These are phyloP conservation scores for Protomyces arabidopsidicola DNA, from an alignment of 1,139 yeast species.

Conservation along the genomic window DNA sequence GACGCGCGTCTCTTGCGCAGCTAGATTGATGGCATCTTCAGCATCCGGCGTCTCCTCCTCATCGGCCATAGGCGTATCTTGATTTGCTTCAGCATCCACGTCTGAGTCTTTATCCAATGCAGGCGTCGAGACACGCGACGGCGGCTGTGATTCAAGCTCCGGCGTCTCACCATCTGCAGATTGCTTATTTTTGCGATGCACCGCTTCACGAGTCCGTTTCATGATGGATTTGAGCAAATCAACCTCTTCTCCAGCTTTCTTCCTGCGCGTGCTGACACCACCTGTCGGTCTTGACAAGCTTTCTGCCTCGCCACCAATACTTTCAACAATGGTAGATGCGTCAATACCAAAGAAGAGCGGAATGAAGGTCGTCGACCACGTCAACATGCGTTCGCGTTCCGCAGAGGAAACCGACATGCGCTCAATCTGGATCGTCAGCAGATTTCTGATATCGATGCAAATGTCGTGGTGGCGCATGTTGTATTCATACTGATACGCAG, in stretches of 20 bases:
- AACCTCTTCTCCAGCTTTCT: slow-evolving; percentile 25
- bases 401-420: slow-evolving; percentile 67
- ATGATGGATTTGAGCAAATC: slow-evolving; percentile 34
- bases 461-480: slow-evolving; percentile 62
- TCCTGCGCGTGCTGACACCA: slow-evolving; percentile 22
- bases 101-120: slow-evolving; percentile 8
- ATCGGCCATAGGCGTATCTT: slow-evolving; percentile 41
- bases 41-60: slow-evolving; percentile 43
- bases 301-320: slow-evolving; percentile 18
- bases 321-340: slow-evolving; percentile 7
- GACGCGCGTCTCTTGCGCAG: slow-evolving; percentile 57
- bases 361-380: slow-evolving; percentile 66
- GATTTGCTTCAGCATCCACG: slow-evolving; percentile 1
- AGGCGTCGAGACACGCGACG: slow-evolving; percentile 24
- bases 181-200: slow-evolving; percentile 39
- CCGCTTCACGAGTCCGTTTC: slow-evolving; percentile 51
- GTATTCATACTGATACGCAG: slow-evolving; percentile 73
- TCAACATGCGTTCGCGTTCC: slow-evolving; percentile 74
- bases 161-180: slow-evolving; percentile 35
- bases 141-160: slow-evolving; percentile 36
- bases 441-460: slow-evolving; percentile 64
- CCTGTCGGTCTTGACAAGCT: slow-evolving; percentile 7
- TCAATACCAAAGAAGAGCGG: slow-evolving; percentile 61
- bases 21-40: slow-evolving; percentile 33
- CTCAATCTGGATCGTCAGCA: slow-evolving; percentile 66